These are phyloP conservation scores for Xylaria telfairii DNA, from an alignment of 495 filamentous ascomycete genomes.

Conservation along the genomic window DNA sequence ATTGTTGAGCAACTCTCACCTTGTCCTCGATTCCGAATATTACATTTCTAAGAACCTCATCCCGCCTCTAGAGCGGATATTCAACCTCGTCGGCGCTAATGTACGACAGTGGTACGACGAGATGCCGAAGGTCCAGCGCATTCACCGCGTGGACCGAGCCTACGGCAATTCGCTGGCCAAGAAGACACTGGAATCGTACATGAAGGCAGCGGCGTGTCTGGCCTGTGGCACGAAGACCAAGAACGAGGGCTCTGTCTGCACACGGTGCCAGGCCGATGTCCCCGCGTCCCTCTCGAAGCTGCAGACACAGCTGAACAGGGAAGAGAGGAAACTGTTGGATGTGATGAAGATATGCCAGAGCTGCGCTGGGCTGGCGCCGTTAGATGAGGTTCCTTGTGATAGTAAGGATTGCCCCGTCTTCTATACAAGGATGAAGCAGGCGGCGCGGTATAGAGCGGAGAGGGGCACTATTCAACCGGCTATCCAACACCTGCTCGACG, in stretches of 20 bases:
- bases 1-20: slow-evolving; percentile 74
- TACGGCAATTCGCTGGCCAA: slow-evolving; percentile 44
- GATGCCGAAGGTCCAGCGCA: slow-evolving; percentile 88
- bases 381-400: slow-evolving; percentile 82
- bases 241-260: slow-evolving; percentile 63
- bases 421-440: slow-evolving; percentile 80
- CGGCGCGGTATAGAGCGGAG: slow-evolving; percentile 63
- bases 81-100: slow-evolving; percentile 95
- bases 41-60: slow-evolving; percentile 97
- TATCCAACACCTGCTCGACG: slow-evolving; percentile 59
- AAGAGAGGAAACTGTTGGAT: slow-evolving; percentile 68
- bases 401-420: slow-evolving; percentile 93
- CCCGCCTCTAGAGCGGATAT: slow-evolving; percentile 93
- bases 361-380: slow-evolving; percentile 73
- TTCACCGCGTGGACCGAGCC: slow-evolving; percentile 62
- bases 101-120: slow-evolving; percentile 93
- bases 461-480: slow-evolving; percentile 62
- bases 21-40: slow-evolving; percentile 94
- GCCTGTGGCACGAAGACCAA: slow-evolving; percentile 75
- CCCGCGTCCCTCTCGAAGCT: slow-evolving; percentile 67
- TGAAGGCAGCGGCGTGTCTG: slow-evolving; percentile 78
- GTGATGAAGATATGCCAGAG: slow-evolving; percentile 80
- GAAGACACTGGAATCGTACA: slow-evolving; percentile 85
- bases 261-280: slow-evolving; percentile 61
- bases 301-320: slow-evolving; percentile 61